These are phyloP conservation scores for Trichoderma koningii DNA, from an alignment of 2,329 filamentous ascomycete genomes.

Conservation along the genomic window DNA sequence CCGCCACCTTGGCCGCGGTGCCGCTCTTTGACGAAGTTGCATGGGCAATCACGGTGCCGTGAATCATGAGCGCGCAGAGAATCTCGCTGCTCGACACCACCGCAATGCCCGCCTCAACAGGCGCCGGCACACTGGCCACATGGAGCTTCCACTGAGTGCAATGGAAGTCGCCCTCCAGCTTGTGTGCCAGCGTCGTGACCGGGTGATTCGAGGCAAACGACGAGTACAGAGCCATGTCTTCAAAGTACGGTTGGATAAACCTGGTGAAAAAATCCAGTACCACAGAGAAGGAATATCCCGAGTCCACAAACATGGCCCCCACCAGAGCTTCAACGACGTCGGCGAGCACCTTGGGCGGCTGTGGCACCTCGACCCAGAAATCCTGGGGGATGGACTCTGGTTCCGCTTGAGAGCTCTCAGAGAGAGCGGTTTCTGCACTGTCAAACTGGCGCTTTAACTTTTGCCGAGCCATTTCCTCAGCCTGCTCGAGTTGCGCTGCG, in stretches of 20 bases:
- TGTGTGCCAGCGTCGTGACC: conserved; percentile 68
- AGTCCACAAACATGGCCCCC: conserved; percentile 90
- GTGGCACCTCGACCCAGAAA: conserved; percentile 67
- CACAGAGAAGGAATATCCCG: conserved; percentile 71
- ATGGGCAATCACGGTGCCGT: conserved; percentile 67
- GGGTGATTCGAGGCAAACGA: conserved; percentile 85
- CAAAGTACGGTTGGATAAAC: conserved; percentile 76
- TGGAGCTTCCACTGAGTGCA: conserved; percentile 64
- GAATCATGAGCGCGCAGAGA: conserved; percentile 74
- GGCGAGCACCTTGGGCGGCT: conserved; percentile 73
- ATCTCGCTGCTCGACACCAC: conserved; percentile 54
- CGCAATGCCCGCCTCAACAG: conserved; percentile 46
- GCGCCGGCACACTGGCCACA: conserved; percentile 46
- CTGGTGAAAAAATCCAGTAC: conserved; percentile 77
- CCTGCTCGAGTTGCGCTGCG: conserved; percentile 60
- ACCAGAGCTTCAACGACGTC: conserved; percentile 89
- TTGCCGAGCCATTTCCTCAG: conserved; percentile 39
- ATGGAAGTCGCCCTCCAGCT: conserved; percentile 64
- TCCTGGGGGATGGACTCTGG: conserved; percentile 41
- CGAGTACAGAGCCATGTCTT: conserved; percentile 85
- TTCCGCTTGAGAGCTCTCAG: neutral
- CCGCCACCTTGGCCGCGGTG: conserved; percentile 71
- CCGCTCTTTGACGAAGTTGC: conserved; percentile 60
- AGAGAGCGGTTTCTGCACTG: neutral
- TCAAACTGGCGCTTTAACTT: conserved; percentile 34